Evolutionary conservation across 2,329 filamentous ascomycete species (phyloP), one percentile per base, ranked within the genome.

Genomic region (Cladophialophora yegresii): DNA sequence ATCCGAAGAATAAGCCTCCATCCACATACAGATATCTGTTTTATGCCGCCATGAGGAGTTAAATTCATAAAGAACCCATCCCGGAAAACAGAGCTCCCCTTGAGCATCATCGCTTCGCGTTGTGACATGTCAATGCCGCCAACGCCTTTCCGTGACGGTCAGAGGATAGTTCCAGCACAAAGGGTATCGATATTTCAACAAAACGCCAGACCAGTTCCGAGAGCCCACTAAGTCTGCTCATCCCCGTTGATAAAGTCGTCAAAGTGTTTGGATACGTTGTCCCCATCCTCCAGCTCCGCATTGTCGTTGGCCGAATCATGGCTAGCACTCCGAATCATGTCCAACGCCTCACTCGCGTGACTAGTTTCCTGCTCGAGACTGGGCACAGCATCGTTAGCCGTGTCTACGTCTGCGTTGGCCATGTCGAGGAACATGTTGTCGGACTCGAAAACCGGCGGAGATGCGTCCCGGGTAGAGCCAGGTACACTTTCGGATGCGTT

Each of bases 341-440:
- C 79, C 22, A 81, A 70, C 3, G 79, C 79, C 68, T 81, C 79
- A 47, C 78, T 80, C 7, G 78, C 79, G 69, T 81, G 79, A n/a
- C 76, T 77, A 30, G 79, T 78, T 58, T 80, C 77, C 26, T 71
- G 70, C 50, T 70, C 70, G 5, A 71, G 63, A 50, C 50, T 65
- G 16, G 70, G 58, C n/a, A 60, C 63, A 4, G 58, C 36, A 20
- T 70, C 69, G 45, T 69, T 62, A 30, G 12, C 60, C 12, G 54
- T 12, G 69, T 73, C 70, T 73, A 73, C 54, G 64, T 80, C 78
- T 63, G 80, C 77, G 59, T 80, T 79, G 1, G 78, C 80, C 61
- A 81, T 70, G 56, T 81, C 79, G 9, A 77, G 78, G 68, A 81
- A 82, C 22, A 81, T 75, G 63, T 79, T 77, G 64, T 79, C 79